phyloP scores from a whole-genome alignment of 257 asterid species.

The Echium plantagineum region DNA sequence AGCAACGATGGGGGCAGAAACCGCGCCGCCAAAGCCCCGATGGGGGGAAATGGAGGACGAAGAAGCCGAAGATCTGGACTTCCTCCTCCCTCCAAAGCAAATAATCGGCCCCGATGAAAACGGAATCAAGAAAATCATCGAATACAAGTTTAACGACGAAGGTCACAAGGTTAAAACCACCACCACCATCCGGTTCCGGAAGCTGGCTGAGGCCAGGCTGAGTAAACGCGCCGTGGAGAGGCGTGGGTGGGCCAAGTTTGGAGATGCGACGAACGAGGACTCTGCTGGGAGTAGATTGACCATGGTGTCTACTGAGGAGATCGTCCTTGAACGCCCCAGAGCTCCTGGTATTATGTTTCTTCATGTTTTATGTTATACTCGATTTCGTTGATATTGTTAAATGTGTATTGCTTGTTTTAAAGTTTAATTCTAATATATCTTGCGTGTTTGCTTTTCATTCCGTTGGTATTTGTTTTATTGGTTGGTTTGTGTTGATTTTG shows the following conservation, averaged over 20 bases:
- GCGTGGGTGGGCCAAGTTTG: slow-evolving; percentile 81
- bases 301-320: slow-evolving; percentile 91
- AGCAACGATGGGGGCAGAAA: slow-evolving; percentile 13
- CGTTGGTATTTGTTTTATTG: not conserved
- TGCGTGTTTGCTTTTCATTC: too few relatives aligned
- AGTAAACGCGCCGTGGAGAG: slow-evolving; percentile 82
- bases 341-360: not conserved
- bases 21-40: slow-evolving; percentile 41
- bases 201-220: slow-evolving; percentile 72
- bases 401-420: too few relatives aligned
- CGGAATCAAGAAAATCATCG: slow-evolving; percentile 63
- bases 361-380: too few relatives aligned
- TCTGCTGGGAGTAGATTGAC: slow-evolving; percentile 61
- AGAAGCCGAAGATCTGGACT: slow-evolving; percentile 68
- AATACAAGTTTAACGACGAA: slow-evolving; percentile 62
- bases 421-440: too few relatives aligned
- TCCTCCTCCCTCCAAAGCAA: slow-evolving; percentile 64
- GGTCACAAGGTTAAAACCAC: slow-evolving; percentile 72
- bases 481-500: too few relatives aligned
- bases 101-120: slow-evolving; percentile 56
- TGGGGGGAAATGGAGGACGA: slow-evolving; percentile 92
- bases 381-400: too few relatives aligned
- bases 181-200: slow-evolving; percentile 65
- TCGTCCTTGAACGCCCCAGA: slow-evolving; percentile 51
- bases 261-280: slow-evolving; percentile 80